Evolutionary conservation across 169 alveolate species (phyloP).

Genomic region (Plasmodium inui): DNA sequence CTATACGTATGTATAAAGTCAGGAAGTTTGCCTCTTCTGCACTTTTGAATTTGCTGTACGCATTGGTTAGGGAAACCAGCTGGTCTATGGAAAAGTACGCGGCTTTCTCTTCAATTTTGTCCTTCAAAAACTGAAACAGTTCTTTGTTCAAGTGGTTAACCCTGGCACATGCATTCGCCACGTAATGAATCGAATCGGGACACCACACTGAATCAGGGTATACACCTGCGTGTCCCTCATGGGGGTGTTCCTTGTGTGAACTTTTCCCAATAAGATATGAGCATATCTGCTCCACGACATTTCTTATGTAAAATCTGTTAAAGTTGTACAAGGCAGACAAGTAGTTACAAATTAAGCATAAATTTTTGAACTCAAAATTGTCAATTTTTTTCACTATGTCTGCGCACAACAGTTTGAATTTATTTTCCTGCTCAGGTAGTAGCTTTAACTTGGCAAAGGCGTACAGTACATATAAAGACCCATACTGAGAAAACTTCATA

Average conservation of each 20-base stretch:
- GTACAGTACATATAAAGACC: conserved; percentile 34
- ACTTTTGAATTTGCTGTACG: conserved; percentile 69
- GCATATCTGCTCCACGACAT: conserved; percentile 34
- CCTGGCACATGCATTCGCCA: conserved; percentile 61
- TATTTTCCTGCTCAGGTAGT: conserved; percentile 39
- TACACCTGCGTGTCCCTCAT: neutral
- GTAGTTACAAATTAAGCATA: conserved; percentile 48
- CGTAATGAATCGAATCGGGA: conserved; percentile 43
- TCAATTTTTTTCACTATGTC: conserved; percentile 41
- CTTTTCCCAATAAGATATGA: neutral
- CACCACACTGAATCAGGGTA: conserved; percentile 5
- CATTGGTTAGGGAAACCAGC: conserved; percentile 53
- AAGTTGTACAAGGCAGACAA: conserved; percentile 14
- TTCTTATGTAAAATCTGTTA: neutral
- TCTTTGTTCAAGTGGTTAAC: conserved; percentile 56
- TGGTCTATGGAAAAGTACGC: conserved; percentile 41
- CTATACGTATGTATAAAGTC: conserved; percentile 40
- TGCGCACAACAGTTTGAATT: conserved; percentile 41
- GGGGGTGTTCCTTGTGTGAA: neutral
- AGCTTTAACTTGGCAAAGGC: conserved; percentile 35
- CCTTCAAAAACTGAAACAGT: conserved; percentile 30
- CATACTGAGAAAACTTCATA: conserved; percentile 69
- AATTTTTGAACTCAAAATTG: conserved; percentile 37
- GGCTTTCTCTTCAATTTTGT: conserved; percentile 27
- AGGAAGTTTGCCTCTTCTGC: conserved; percentile 64